phyloP scores from a whole-genome alignment of 2,329 filamentous ascomycete genomes.

The Calonectria pseudoreteaudii region DNA sequence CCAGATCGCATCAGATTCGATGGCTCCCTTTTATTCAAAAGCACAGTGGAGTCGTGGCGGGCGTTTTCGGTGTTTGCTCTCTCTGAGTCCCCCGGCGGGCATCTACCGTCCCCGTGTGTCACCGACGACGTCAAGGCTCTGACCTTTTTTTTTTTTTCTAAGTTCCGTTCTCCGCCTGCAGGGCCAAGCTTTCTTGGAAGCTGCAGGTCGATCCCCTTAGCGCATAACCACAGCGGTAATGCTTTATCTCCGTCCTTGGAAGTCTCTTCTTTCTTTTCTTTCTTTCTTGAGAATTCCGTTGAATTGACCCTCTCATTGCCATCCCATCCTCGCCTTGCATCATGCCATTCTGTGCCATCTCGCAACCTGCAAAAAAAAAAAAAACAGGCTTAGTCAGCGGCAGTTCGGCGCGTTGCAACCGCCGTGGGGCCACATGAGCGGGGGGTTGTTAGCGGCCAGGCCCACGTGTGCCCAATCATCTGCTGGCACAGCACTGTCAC shows the following conservation, averaged over 20 bases:
- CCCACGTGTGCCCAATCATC: background rate
- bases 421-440: background rate
- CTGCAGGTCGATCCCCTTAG: background rate
- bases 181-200: background rate
- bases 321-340: background rate
- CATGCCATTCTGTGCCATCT: background rate
- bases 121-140: background rate
- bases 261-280: background rate
- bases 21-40: constrained; percentile 1
- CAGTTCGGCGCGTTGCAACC: background rate
- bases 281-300: background rate
- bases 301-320: too few relatives aligned
- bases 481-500: background rate
- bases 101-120: background rate
- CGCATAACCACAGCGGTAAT: background rate
- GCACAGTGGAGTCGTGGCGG: background rate
- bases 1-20: background rate
- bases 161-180: background rate
- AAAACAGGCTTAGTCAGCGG: background rate
- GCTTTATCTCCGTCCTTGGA: background rate
- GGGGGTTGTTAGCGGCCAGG: background rate
- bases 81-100: background rate
- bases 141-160: background rate
- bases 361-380: background rate
- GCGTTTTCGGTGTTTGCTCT: background rate